Evolutionary conservation across 2,329 filamentous ascomycete species (phyloP).

Genomic region (Beauveria brongniartii): DNA sequence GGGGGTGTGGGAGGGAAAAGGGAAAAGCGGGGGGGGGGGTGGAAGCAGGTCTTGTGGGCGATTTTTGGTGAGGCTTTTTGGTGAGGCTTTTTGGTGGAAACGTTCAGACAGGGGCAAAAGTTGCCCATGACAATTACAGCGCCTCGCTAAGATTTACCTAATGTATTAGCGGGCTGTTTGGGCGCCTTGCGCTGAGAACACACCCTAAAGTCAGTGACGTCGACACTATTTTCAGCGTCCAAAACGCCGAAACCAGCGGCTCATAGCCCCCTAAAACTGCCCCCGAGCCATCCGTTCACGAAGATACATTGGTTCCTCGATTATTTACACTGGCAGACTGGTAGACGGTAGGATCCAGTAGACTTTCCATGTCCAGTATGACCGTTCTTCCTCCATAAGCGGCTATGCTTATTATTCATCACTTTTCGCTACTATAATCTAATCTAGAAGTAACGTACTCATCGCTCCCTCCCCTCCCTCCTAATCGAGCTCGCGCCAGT

Average conservation of each 20-base stretch:
- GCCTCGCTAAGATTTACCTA: too few species aligned
- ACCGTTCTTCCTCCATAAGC: neutral
- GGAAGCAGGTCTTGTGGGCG: too few species aligned
- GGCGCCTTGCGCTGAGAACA: too few species aligned
- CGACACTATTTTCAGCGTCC: neutral
- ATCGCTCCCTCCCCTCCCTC: neutral
- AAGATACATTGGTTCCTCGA: neutral
- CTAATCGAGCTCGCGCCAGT: neutral
- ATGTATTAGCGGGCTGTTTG: too few species aligned
- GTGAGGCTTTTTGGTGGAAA: too few species aligned
- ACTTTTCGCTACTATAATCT: neutral
- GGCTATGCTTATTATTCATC: neutral
- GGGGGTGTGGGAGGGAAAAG: neutral
- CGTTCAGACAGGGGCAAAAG: too few species aligned
- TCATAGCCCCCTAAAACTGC: neutral
- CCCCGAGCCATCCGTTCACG: neutral
- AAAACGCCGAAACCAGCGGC: neutral
- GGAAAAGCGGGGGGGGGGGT: neutral
- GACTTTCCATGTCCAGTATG: neutral
- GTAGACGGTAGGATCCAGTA: too few species aligned
- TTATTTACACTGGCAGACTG: too few species aligned
- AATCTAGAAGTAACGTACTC: too few species aligned
- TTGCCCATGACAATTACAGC: too few species aligned
- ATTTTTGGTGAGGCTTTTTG: too few species aligned
- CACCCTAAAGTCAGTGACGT: neutral